Evolutionary conservation across 1,139 yeast species (phyloP), one percentile per base, ranked within the genome.

Genomic region (Lodderomyces oxycetoniae): DNA sequence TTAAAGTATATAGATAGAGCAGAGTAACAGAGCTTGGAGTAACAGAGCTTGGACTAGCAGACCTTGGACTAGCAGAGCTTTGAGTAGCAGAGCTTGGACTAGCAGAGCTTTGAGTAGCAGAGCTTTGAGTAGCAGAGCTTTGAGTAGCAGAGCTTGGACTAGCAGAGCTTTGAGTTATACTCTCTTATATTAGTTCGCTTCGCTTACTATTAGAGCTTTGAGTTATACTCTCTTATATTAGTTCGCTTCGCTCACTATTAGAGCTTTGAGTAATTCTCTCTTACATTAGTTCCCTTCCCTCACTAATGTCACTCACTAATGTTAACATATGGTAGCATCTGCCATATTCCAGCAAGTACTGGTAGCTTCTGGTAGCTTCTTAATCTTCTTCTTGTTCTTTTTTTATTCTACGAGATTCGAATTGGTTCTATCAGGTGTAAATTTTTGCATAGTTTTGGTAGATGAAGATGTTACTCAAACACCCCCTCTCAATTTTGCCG

Each of bases 391-490:
- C 10, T 8, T 20, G n/a, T 8, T n/a, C n/a, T 20, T n/a, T 8
- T 9, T 20, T 20, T 4, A 15, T 35, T 35, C 38, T 28, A 35
- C 16, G 21, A 28, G 16, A 24, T 35, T 35, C 38, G 22, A 35
- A 14, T 14, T 17, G 16, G 31, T 35, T 35, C 38, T 28, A 35
- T 25, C 26, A 21, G 9, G 26, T 33, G 25, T 35, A 33, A 32
- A 20, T 23, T 30, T 17, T 20, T 19, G 15, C 20, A 24, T 19
- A n/a, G 19, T n/a, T 17, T 15, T 11, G 31, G 15, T 28, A 31
- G 29, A 17, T 30, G 33, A 28, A 35, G 26, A 17, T 27, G 17
- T 24, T 23, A 15, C 23, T 20, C 19, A 20, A 17, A 15, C 23
- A 20, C 23, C 23, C 8, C 8, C 8, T 20, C 19, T 16, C 25